phyloP scores from a whole-genome alignment of 2,329 filamentous ascomycete species.

The Acephala macrosclerotiorum region DNA sequence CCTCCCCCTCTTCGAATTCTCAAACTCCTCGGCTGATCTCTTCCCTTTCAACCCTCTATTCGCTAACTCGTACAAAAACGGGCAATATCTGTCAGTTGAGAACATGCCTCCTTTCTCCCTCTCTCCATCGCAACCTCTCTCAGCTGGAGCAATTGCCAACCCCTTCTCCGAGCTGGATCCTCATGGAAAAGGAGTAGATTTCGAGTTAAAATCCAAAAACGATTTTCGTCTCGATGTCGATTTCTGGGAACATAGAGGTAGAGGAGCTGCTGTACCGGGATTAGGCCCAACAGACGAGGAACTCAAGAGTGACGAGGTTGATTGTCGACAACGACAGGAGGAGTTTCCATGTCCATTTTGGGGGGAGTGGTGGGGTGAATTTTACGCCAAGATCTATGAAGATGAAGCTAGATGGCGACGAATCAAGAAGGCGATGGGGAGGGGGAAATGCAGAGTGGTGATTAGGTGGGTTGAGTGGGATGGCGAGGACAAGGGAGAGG shows the following conservation, averaged over 20 bases:
- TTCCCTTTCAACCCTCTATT: neutral
- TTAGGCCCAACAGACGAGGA: neutral
- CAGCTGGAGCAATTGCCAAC: neutral
- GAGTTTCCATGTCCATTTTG: slow-evolving; percentile 14
- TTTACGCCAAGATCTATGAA: slow-evolving; percentile 23
- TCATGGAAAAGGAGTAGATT: too few species aligned
- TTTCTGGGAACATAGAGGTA: too few species aligned
- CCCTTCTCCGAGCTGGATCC: too few species aligned
- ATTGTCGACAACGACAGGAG: neutral
- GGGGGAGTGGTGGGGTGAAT: slow-evolving; percentile 36
- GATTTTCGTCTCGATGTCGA: too few species aligned
- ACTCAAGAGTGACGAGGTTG: neutral
- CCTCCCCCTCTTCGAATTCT: slow-evolving; percentile 42
- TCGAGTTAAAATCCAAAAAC: too few species aligned
- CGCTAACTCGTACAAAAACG: neutral
- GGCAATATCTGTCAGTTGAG: slow-evolving; percentile 24
- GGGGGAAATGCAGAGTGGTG: slow-evolving; percentile 37
- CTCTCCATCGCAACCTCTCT: neutral
- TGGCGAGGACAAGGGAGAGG: neutral
- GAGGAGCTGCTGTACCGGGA: too few species aligned
- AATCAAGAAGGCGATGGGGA: slow-evolving; percentile 33
- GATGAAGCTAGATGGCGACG: slow-evolving; percentile 33
- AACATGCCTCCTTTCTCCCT: slow-evolving; percentile 17
- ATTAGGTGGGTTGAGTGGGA: slow-evolving; percentile 29
- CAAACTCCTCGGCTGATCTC: neutral